Base-by-base conservation (phyloP, 768 basidiomycete species). In the Tylopilus rubrobrunneus region DNA sequence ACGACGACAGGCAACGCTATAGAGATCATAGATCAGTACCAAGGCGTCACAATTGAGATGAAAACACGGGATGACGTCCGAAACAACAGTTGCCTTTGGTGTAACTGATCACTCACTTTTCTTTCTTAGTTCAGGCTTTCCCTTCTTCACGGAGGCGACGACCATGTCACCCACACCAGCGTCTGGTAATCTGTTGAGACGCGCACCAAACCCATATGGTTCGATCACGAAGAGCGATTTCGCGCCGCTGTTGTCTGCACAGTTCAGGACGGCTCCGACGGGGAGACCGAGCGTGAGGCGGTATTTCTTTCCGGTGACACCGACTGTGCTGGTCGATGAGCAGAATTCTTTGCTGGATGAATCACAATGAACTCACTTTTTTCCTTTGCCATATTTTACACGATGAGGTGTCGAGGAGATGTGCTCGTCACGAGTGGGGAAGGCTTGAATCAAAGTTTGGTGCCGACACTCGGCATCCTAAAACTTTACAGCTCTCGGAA, bases 51-150 rank as follows among this genome's bases (percentile, higher is more conserved):
- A 19, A 7, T 1, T 5, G 0, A 17, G 27, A 44, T 8, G n/a
- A 11, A 23, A 41, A 17, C 21, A 7, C 23, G 12, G 33, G 14
- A 3, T 5, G 21, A 15, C 5, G 12, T 36, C 23, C 15, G 14
- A 29, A 27, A 44, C 4, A 6, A 10, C 15, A 17, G 19, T 23
- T 34, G 5, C 28, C 3, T 33, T 25, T 11, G 28, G 10, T 10
- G 14, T 29, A 2, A 11, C 37, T 19, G 33, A 45, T 51, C 42
- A 80, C 93, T 67, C 71, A 96, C 93, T 96, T 82, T 99, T 99
- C 82, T 99, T 99, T 76, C 97, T 86, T 71, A 99, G 76, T 76
- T 99, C 97, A 34, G 97, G 97, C 80, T 99, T 98, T 73, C 97
- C 97, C 83, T 98, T 98, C 85, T 99, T 98, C 68, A 99, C 97